Conservation (phyloP, 352 stramenopile species). For the Globisporangium rhizosaccharum region DNA sequence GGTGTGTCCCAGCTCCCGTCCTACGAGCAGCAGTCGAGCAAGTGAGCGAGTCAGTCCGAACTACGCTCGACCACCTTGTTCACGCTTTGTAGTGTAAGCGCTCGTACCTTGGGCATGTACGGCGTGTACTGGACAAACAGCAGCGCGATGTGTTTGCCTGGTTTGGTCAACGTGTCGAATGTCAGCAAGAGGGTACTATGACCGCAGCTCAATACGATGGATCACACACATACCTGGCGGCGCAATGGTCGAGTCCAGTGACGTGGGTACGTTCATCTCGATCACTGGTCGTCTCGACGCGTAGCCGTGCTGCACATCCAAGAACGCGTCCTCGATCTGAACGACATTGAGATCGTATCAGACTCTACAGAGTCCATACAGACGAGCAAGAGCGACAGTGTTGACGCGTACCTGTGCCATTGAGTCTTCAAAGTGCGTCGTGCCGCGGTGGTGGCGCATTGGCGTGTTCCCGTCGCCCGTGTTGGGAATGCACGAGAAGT, state of each 20-base stretch:
- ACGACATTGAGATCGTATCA: constrained; percentile 1
- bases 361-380: neutral
- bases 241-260: constrained; percentile 71
- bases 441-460: constrained; percentile 82
- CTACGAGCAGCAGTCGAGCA: constrained; percentile 16
- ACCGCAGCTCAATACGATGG: neutral
- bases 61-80: neutral
- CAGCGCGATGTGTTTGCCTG: constrained; percentile 86
- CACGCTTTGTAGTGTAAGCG: neutral
- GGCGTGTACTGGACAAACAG: constrained; percentile 91
- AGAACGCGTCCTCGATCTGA: constrained; percentile 86
- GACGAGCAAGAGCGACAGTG: neutral
- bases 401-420: constrained; percentile 40
- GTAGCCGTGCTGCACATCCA: constrained; percentile 71
- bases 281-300: constrained; percentile 77
- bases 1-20: constrained; percentile 71
- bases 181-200: neutral
- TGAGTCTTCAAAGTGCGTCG: constrained; percentile 87
- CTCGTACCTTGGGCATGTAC: constrained; percentile 66
- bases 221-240: constrained; percentile 37
- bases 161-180: neutral
- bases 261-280: constrained; percentile 90
- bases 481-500: constrained; percentile 81
- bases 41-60: neutral
- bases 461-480: constrained; percentile 39